These are phyloP conservation scores for Aphanomyces astaci DNA, from an alignment of 352 stramenopile species.

Conservation along the genomic window DNA sequence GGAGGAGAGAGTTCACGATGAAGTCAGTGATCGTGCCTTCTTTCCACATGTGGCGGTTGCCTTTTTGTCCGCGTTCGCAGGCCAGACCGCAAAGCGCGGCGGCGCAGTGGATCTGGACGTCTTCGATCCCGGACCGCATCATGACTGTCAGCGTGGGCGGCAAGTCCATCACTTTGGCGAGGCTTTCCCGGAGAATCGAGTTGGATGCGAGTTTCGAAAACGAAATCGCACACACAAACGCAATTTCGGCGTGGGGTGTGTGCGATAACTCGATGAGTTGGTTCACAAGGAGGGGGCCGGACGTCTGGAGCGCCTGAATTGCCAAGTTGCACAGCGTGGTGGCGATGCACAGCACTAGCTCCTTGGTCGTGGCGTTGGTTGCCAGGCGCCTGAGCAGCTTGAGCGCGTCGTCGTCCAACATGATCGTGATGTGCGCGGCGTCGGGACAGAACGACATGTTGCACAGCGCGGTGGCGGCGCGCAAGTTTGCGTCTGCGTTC, in stretches of 20 bases:
- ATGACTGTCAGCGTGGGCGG: slow-evolving; percentile 75
- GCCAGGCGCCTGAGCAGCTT: slow-evolving; percentile 62
- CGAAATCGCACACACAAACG: slow-evolving; percentile 64
- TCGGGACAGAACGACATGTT: slow-evolving; percentile 73
- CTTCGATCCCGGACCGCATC: slow-evolving; percentile 82
- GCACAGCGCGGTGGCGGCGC: slow-evolving; percentile 51
- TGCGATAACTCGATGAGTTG: slow-evolving; percentile 75
- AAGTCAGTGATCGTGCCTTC: slow-evolving; percentile 83
- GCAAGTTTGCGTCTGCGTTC: slow-evolving; percentile 56
- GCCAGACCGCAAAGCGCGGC: slow-evolving; percentile 79
- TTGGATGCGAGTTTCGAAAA: slow-evolving; percentile 70
- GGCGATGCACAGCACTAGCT: slow-evolving; percentile 60
- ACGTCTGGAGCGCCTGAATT: slow-evolving; percentile 57
- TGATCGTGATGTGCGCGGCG: slow-evolving; percentile 32
- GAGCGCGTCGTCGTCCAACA: slow-evolving; percentile 60
- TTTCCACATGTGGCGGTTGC: slow-evolving; percentile 65
- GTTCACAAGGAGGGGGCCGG: slow-evolving; percentile 38
- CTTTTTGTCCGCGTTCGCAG: slow-evolving; percentile 50
- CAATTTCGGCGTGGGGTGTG: slow-evolving; percentile 52
- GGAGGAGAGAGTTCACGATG: slow-evolving; percentile 82
- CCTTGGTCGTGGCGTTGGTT: slow-evolving; percentile 38
- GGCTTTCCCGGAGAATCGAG: slow-evolving; percentile 37
- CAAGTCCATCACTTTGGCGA: slow-evolving; percentile 61
- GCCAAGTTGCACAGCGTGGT: slow-evolving; percentile 73
- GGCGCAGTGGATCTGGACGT: slow-evolving; percentile 86